These are phyloP conservation scores for Acacia acuminata DNA, from an alignment of 306 rosid genomes.

Conservation along the genomic window DNA sequence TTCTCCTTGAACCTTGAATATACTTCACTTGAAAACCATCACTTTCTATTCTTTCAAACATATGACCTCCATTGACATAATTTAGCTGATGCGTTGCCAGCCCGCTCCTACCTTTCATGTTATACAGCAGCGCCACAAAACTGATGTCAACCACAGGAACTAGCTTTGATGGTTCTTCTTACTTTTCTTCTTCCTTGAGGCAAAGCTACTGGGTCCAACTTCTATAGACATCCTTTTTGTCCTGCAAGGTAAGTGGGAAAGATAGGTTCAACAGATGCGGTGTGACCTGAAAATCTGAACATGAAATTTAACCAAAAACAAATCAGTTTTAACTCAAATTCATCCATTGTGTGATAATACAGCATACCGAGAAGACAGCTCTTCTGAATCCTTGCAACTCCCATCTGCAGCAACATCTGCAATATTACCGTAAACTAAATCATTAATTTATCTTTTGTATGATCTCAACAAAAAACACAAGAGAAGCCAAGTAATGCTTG, in stretches of 20 bases:
- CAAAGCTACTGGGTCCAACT: constrained; percentile 90
- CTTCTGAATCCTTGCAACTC: constrained; percentile 60
- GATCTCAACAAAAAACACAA: not conserved
- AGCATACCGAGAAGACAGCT: constrained; percentile 58
- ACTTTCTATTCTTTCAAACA: constrained; percentile 6
- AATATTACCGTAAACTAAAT: constrained; percentile 1
- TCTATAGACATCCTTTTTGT: constrained; percentile 83
- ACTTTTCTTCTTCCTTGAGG: constrained; percentile 88
- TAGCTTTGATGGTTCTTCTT: constrained; percentile 47
- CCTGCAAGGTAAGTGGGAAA: constrained; percentile 43
- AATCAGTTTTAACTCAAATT: not conserved
- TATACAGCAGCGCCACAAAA: constrained; percentile 11
- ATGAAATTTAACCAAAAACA: not conserved
- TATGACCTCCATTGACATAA: constrained; percentile 8
- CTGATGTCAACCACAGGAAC: constrained; percentile 4
- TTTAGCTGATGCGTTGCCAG: constrained; percentile 6
- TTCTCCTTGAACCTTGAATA: not conserved
- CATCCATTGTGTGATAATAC: constrained; percentile 17
- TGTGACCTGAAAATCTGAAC: not conserved
- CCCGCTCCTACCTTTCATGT: constrained; percentile 14
- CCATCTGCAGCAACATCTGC: constrained; percentile 51
- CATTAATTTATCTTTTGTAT: not conserved
- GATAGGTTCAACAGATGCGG: constrained; percentile 8
- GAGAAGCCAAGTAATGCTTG: not conserved
- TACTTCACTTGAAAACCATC: constrained; percentile 19